Base-by-base conservation (phyloP, 1,284 basidiomycete species). In the Cryptococcus hybrid region DNA sequence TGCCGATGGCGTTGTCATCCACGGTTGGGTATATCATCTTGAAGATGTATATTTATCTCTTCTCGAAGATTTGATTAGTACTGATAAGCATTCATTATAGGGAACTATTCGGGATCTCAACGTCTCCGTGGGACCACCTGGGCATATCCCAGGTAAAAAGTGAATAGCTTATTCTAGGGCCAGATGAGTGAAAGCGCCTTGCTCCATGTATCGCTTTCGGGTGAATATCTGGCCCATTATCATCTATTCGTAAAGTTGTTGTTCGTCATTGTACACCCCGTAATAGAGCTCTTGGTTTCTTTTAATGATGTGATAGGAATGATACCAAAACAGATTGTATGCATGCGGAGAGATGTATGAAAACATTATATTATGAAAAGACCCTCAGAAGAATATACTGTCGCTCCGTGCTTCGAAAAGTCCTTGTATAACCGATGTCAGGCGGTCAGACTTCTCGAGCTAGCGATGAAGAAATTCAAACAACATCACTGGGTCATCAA, bases 391-490 rank as follows among this genome's bases (percentile, higher is more conserved):
- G 45, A 54, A 39, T 58, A 53, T 59, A 56, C 60, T 73, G 50
- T 76, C 74, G 74, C 73, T 71, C 69, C 71, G 48, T 37, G 68
- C 67, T 42, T 37, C 63, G 55, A 49, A 55, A 64, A 60, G 64
- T 67, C 56, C 58, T 59, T 71, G 62, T 55, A 61, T 65, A 61
- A 67, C 63, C 63, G 61, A 59, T 73, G 70, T 73, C 68, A 70
- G 57, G 65, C 66, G 65, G 57, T 69, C 72, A 73, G 69, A 59
- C 60, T 63, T 64, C 62, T 51, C 56, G 60, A 57, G 67, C 71
- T 75, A 67, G 71, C 74, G 74, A 66, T 76, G 74, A 76, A 76
- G 74, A 76, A 76, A 76, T 76, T 76, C 74, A 18, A 70, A 54
- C 36, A 73, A 59, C 73, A 76, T 76, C 74, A 76, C 65, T 13